phyloP scores from a whole-genome alignment of 2,329 filamentous ascomycete species.

The Mycogone perniciosa region DNA sequence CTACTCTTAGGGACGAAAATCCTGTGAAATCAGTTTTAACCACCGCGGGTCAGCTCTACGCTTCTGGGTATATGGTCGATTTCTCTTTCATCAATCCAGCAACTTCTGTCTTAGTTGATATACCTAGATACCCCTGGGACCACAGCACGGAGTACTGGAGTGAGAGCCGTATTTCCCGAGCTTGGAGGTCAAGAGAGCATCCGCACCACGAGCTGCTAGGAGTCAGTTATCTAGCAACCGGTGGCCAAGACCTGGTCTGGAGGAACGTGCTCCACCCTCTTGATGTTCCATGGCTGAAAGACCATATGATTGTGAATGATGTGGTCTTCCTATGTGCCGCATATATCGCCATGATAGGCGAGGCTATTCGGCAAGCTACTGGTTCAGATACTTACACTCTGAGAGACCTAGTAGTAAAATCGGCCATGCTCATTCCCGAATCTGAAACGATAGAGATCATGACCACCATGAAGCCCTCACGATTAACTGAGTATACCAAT shows the following conservation, averaged over 20 bases:
- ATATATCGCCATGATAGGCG: slow-evolving; percentile 37
- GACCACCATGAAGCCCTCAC: slow-evolving; percentile 9
- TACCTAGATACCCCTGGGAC: slow-evolving; percentile 24
- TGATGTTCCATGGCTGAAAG: slow-evolving; percentile 37
- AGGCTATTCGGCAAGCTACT: slow-evolving; percentile 27
- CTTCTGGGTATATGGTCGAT: neutral
- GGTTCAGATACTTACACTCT: slow-evolving; percentile 3
- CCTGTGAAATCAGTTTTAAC: neutral
- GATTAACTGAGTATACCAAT: slow-evolving; percentile 8
- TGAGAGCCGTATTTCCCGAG: slow-evolving; percentile 19
- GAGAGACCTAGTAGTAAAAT: slow-evolving; percentile 11
- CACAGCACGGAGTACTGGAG: slow-evolving; percentile 15
- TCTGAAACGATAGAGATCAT: slow-evolving; percentile 11
- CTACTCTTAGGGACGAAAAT: neutral
- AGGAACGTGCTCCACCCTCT: slow-evolving; percentile 29
- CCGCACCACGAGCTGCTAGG: slow-evolving; percentile 26
- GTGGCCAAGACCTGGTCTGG: slow-evolving; percentile 30
- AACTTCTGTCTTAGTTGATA: neutral
- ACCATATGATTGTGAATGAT: slow-evolving; percentile 35
- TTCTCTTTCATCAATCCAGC: neutral
- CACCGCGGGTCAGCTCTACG: neutral
- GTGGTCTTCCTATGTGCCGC: slow-evolving; percentile 38
- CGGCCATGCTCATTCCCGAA: slow-evolving; percentile 10
- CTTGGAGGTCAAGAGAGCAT: slow-evolving; percentile 16
- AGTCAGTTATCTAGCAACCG: slow-evolving; percentile 22